Conservation (phyloP, 495 filamentous ascomycete species). For the Aspergillus conjunctus region DNA sequence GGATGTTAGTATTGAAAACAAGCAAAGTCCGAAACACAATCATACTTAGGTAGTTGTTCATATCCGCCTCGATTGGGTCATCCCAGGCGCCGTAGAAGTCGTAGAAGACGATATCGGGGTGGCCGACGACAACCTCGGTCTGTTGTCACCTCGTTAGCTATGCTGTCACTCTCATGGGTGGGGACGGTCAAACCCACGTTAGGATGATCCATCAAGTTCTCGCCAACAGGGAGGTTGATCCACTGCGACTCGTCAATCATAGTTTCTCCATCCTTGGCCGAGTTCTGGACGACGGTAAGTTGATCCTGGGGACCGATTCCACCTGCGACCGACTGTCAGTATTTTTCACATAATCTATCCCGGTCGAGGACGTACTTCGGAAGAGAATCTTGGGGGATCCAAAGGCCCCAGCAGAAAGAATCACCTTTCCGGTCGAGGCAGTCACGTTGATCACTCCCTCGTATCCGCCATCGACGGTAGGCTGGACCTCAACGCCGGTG, state of each 20-base stretch:
- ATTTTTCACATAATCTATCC: neutral
- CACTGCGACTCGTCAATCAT: slow-evolving; percentile 60
- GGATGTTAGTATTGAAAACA: neutral
- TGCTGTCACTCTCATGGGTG: neutral
- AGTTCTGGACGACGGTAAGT: slow-evolving; percentile 56
- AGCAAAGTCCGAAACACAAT: no score
- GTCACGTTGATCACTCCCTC: slow-evolving; percentile 63
- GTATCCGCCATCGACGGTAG: slow-evolving; percentile 55
- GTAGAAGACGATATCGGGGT: slow-evolving; percentile 25
- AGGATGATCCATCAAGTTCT: slow-evolving; percentile 73
- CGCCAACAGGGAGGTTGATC: slow-evolving; percentile 75
- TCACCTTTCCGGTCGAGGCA: slow-evolving; percentile 63
- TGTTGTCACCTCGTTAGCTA: slow-evolving; percentile 23
- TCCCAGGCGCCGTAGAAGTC: slow-evolving; percentile 23
- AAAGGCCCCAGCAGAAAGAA: slow-evolving; percentile 71
- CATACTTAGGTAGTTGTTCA: slow-evolving; percentile 19
- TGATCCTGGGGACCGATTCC: slow-evolving; percentile 64
- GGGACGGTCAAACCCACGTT: slow-evolving; percentile 49
- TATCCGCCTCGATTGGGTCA: slow-evolving; percentile 18
- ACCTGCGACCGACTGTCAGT: neutral
- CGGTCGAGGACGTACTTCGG: neutral
- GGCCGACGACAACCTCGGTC: slow-evolving; percentile 23
- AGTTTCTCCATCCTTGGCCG: slow-evolving; percentile 37
- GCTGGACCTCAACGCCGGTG: slow-evolving; percentile 68
- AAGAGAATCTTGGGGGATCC: slow-evolving; percentile 74